These are phyloP conservation scores for Chrysanthemum seticuspe DNA, from an alignment of 129 eudicot species.

Conservation along the genomic window DNA sequence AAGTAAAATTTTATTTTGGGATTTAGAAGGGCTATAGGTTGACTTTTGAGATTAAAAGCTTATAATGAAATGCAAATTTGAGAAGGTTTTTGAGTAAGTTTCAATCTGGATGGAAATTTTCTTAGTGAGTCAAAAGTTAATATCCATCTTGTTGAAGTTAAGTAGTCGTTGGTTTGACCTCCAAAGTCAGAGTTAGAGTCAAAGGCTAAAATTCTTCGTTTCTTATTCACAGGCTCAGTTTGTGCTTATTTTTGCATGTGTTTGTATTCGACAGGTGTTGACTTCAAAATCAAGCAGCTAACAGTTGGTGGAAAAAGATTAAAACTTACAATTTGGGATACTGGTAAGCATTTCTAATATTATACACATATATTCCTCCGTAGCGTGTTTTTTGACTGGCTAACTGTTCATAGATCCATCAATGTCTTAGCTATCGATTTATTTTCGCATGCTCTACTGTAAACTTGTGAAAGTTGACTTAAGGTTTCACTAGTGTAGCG, in stretches of 20 bases:
- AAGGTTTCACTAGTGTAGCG: not conserved
- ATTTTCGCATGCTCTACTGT: not conserved
- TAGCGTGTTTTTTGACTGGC: not conserved
- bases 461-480: not conserved
- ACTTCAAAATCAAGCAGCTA: slow-evolving; percentile 75
- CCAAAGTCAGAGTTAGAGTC: slow-evolving; percentile 21
- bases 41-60: slow-evolving; percentile 2
- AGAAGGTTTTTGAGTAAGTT: not conserved
- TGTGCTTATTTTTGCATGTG: slow-evolving; percentile 8
- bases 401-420: not conserved
- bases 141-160: slow-evolving; percentile 2
- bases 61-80: not conserved
- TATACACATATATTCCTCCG: not conserved
- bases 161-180: slow-evolving; percentile 21
- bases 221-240: not conserved
- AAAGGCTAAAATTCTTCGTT: slow-evolving; percentile 5
- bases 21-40: not conserved
- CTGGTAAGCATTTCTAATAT: slow-evolving; percentile 45
- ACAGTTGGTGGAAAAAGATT: slow-evolving; percentile 74
- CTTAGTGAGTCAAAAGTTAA: not conserved
- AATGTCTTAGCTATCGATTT: not conserved
- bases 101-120: not conserved
- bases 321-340: slow-evolving; percentile 97
- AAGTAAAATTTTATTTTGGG: not conserved
- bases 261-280: slow-evolving; percentile 59